Base-by-base conservation (phyloP, 495 filamentous ascomycete species). In the Apodospora peruviana region DNA sequence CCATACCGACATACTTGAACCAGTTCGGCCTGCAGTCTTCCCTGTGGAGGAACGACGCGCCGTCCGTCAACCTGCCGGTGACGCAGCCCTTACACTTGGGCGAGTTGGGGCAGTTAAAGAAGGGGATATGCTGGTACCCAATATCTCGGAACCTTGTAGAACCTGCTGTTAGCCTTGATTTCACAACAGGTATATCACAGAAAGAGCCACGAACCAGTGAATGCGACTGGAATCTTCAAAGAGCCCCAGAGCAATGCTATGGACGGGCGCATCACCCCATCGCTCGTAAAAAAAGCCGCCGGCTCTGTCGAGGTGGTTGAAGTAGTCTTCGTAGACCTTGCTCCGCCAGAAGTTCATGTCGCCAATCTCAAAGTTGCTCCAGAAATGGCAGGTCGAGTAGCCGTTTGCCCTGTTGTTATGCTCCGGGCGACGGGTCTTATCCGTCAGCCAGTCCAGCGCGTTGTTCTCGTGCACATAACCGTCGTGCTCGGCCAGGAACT, bases 141-240 rank as follows among this genome's bases (percentile, higher is more conserved):
- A 99, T 96, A 66, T 99, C 94, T 34, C 91, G 88, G 83, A 99
- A 99, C 91, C 91, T 96, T 50, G n/a, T n/a, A n/a, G n/a, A n/a
- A n/a, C n/a, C 20, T 1, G 12, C 0, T 46, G 36, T 66, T 32
- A 61, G 55, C 22, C 19, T 27, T 38, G 41, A 43, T 55, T 11
- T 37, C 10, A 9, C 34, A 17, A 3, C 21, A 8, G 17, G 3
- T 12, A 16, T 2, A 20, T 16, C 16, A 21, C 41, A 20, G 12
- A 21, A 36, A 41, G 20, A 16, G 23, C 38, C 16, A 77, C 86
- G 23, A 71, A 96, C 94, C 94, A 99, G 70, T 99, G 94, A 47
- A 99, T 86, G 66, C 88, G 90, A 64, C 78, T 82, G 51, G 80
- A 74, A 67, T 99, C 90, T 53, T 91, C 94, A 66, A 99, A 96